Evolutionary conservation across 78 protist species (phyloP).

Genomic region (Dictyostelium purpureum): DNA sequence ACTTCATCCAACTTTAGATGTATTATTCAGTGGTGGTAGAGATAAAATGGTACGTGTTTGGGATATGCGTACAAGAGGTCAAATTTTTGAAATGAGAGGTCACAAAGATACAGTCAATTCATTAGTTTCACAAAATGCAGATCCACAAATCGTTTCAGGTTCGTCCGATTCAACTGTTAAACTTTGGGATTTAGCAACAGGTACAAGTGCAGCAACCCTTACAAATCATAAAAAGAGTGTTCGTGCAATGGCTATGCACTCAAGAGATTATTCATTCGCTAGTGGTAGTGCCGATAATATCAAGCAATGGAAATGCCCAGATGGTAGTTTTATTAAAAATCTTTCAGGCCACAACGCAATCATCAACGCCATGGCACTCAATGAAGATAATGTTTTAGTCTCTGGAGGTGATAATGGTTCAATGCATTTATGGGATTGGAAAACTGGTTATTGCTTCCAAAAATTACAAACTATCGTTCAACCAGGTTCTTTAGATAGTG

Average conservation of each 20-base stretch:
- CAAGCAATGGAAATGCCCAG: slow-evolving; percentile 97
- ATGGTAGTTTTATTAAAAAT: slow-evolving; percentile 95
- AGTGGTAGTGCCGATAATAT: slow-evolving; percentile 96
- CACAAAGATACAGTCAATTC: slow-evolving; percentile 88
- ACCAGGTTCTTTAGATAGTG: slow-evolving; percentile 90
- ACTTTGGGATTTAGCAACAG: slow-evolving; percentile 97
- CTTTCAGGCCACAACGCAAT: slow-evolving; percentile 92
- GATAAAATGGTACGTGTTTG: slow-evolving; percentile 94
- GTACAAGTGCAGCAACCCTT: slow-evolving; percentile 75
- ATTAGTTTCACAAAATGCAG: slow-evolving; percentile 86
- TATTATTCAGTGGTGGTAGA: slow-evolving; percentile 98
- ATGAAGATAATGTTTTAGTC: slow-evolving; percentile 89
- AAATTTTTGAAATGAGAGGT: slow-evolving; percentile 87
- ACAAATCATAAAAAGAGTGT: slow-evolving; percentile 99
- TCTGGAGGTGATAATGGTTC: slow-evolving; percentile 95
- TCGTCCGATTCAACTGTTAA: slow-evolving; percentile 92
- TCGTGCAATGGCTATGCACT: slow-evolving; percentile 91
- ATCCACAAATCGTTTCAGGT: slow-evolving; percentile 88
- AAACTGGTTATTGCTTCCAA: slow-evolving; percentile 96
- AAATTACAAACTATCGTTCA: slow-evolving; percentile 80
- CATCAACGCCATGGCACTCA: slow-evolving; percentile 91
- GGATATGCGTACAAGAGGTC: slow-evolving; percentile 96
- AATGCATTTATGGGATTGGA: slow-evolving; percentile 97
- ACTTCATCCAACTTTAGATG: slow-evolving; percentile 97
- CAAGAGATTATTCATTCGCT: slow-evolving; percentile 93